Evolutionary conservation across 2,329 filamentous ascomycete genomes (phyloP), one percentile per base, ranked within the genome.

Genomic region (Akanthomyces muscarius): DNA sequence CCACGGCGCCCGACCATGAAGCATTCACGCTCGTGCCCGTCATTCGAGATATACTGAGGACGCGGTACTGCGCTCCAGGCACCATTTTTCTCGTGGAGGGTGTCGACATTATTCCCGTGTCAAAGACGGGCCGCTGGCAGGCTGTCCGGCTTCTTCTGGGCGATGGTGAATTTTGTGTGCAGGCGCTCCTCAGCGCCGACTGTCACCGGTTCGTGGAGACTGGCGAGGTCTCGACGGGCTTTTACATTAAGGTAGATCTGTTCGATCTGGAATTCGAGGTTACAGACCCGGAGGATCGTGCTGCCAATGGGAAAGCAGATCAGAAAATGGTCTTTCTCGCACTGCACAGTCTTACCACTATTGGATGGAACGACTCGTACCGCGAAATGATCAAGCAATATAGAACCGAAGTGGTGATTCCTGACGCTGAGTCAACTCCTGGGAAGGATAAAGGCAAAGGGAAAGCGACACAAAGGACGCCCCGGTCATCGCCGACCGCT

Each of bases 121-220:
- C 77, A 0, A 61, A 65, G 6, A 72, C 69, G 2, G 72, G 68
- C 18, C 69, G 74, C 69, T 79, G 79, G 75, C 78, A 81, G 38
- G 73, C 75, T 2, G 68, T 84, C 0, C 75, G 82, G 2, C 66
- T 86, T 13, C 61, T 85, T 0, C 76, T 86, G 0, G 80, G 82
- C 44, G 83, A 86, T 65, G 82, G 83, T 1, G 75, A 80, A 67
- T 69, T 84, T 4, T 84, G 80, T 66, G 76, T 86, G n/a, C 83
- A 86, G 69, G 81, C 81, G 0, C 70, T 86, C 8, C 69, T 85
- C 48, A 70, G 72, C 7, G 71, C 76, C 1, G 76, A 76, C 53
- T 75, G 81, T 71, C 81, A 85, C 57, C 74, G 76, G 4, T 76
- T 82, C n/a, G 73, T 83, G 10, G 76, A 82, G 47, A 69, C 69